Percentiles rank a stretch among this genome's conserved stretches.
phyloP scores from a whole-genome alignment of 495 filamentous ascomycete species.

The Paragyromitra xinjiangensis region DNA sequence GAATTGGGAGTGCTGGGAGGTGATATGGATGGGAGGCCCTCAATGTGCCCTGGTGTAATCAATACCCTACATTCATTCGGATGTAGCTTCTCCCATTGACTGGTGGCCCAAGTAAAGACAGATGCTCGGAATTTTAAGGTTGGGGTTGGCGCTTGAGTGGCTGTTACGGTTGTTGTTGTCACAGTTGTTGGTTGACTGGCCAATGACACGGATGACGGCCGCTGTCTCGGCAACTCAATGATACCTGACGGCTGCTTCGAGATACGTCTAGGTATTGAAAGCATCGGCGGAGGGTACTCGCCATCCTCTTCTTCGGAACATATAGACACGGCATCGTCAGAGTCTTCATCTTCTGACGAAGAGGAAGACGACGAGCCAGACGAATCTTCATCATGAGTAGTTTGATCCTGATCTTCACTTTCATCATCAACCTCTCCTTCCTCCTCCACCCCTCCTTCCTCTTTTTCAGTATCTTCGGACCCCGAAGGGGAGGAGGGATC shows the following conservation, averaged over 20 bases:
- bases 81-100: conserved; percentile 79
- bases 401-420: conserved; percentile 1
- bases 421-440: conserved; percentile 52
- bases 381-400: conserved; percentile 46
- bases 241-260: conserved; percentile 52
- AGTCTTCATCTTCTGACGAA: conserved; percentile 68
- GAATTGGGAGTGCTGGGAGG: conserved; percentile 31
- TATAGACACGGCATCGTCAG: conserved; percentile 61
- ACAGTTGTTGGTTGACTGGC: conserved; percentile 33
- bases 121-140: conserved; percentile 74
- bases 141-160: conserved; percentile 30
- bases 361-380: conserved; percentile 64
- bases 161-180: conserved; percentile 29
- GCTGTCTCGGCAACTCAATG: conserved; percentile 48
- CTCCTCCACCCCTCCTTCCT: conserved; percentile 54
- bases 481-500: conserved; percentile 83
- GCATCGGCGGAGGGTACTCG: conserved; percentile 59
- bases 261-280: conserved; percentile 57
- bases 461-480: conserved; percentile 55
- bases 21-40: conserved; percentile 61
- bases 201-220: conserved; percentile 49
- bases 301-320: conserved; percentile 59
- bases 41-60: conserved; percentile 83
- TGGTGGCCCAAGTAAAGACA: conserved; percentile 85
- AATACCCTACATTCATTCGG: conserved; percentile 79